Percentiles rank a stretch among this genome's conserved stretches.
Evolutionary conservation across 1,139 yeast species (phyloP).

Genomic region (Suhomyces chickasaworum): DNA sequence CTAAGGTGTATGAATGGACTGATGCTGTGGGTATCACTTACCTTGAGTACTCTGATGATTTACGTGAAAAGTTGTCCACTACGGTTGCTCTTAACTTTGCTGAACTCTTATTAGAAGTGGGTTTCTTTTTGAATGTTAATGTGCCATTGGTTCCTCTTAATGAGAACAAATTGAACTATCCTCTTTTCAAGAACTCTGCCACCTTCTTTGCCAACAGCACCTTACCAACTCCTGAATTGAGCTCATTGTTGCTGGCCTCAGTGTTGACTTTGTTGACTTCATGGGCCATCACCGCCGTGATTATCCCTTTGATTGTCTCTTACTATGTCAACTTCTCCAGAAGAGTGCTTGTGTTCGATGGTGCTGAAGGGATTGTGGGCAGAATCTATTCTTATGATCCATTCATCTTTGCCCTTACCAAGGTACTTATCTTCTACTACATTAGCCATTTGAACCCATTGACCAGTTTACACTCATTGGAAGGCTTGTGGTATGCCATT

Average conservation of each 20-base stretch:
- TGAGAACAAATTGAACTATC: slow-evolving; percentile 42
- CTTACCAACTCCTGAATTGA: slow-evolving; percentile 39
- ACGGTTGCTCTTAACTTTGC: slow-evolving; percentile 50
- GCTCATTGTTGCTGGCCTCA: slow-evolving; percentile 32
- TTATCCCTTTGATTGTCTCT: slow-evolving; percentile 48
- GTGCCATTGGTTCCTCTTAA: slow-evolving; percentile 43
- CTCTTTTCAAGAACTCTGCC: slow-evolving; percentile 37
- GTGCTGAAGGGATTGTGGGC: slow-evolving; percentile 30
- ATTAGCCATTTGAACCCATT: slow-evolving; percentile 32
- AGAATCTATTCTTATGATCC: slow-evolving; percentile 57
- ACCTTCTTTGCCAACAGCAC: slow-evolving; percentile 29
- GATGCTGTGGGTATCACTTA: slow-evolving; percentile 45
- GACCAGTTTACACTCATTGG: slow-evolving; percentile 25
- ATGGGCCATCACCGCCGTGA: slow-evolving; percentile 47
- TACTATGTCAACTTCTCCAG: slow-evolving; percentile 58
- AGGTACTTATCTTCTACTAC: slow-evolving; percentile 49
- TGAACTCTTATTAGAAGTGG: slow-evolving; percentile 42
- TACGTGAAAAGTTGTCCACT: slow-evolving; percentile 52
- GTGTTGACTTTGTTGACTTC: slow-evolving; percentile 35
- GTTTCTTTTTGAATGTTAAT: slow-evolving; percentile 37
- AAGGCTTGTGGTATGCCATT: slow-evolving; percentile 40
- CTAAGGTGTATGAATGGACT: slow-evolving; percentile 37
- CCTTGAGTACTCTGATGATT: slow-evolving; percentile 43
- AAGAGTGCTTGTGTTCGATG: slow-evolving; percentile 32
- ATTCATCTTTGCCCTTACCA: slow-evolving; percentile 54